Evolutionary conservation across 495 filamentous ascomycete genomes (phyloP).

Genomic region (Hyphodiscus hymeniophilus): DNA sequence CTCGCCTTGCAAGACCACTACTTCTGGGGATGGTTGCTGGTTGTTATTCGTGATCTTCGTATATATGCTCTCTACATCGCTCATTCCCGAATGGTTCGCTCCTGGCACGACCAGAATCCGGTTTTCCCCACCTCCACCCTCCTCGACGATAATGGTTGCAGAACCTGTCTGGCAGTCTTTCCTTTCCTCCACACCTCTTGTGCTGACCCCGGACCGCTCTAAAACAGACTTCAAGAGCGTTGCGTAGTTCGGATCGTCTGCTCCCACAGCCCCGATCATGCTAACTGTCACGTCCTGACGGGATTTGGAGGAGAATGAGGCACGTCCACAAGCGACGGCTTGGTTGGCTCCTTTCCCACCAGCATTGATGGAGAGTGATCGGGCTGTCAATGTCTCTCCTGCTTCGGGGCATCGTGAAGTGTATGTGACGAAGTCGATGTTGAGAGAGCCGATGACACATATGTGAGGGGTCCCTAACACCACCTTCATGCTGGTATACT

Average conservation of each 20-base stretch:
- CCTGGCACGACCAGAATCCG: constrained; percentile 74
- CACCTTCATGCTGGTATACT: too few relatives aligned
- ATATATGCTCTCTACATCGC: constrained; percentile 29
- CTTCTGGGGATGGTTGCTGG: constrained; percentile 47
- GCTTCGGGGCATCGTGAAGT: constrained; percentile 73
- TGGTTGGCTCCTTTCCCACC: constrained; percentile 98
- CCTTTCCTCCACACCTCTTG: constrained; percentile 32
- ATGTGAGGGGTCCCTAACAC: too few relatives aligned
- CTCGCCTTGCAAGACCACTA: constrained; percentile 85
- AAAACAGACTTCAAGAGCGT: constrained; percentile 37
- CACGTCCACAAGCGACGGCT: constrained; percentile 67
- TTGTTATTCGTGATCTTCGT: too few relatives aligned
- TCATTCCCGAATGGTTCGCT: constrained; percentile 54
- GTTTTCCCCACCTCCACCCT: constrained; percentile 70
- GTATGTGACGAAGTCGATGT: constrained; percentile 81
- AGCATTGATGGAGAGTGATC: constrained; percentile 64
- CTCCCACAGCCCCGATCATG: constrained; percentile 81
- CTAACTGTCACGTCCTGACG: constrained; percentile 52
- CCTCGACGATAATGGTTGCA: constrained; percentile 74
- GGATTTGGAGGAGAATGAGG: constrained; percentile 1
- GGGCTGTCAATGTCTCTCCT: constrained; percentile 81
- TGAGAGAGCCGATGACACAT: constrained; percentile 92
- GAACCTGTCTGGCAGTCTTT: constrained; percentile 71
- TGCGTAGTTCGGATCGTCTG: constrained; percentile 50
- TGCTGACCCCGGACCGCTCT: constrained; percentile 52